These are phyloP conservation scores for Racocetra persica DNA, from an alignment of 371 early-diverging fungal genomes.

Conservation along the genomic window DNA sequence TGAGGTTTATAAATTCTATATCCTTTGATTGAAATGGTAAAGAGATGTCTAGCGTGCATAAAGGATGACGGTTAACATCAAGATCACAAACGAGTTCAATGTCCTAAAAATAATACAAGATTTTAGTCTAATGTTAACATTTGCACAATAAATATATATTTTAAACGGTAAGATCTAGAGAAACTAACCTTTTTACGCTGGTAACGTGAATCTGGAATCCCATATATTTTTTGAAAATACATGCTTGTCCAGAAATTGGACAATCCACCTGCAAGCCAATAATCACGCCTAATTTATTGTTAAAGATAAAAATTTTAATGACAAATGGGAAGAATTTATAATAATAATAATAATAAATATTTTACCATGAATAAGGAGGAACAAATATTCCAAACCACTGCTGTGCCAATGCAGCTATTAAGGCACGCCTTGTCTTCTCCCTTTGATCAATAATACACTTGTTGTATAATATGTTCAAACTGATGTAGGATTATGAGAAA, in stretches of 20 bases:
- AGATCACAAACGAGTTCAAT: constrained; percentile 80
- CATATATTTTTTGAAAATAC: constrained; percentile 81
- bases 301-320: background rate
- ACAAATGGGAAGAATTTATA: background rate
- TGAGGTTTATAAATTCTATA: constrained; percentile 80
- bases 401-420: constrained; percentile 77
- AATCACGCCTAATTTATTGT: constrained; percentile 63
- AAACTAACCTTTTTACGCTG: constrained; percentile 73
- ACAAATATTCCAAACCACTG: constrained; percentile 96
- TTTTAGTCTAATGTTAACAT: background rate
- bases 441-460: constrained; percentile 87
- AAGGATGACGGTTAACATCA: constrained; percentile 87
- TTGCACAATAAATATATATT: background rate
- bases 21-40: constrained; percentile 75
- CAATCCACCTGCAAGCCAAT: constrained; percentile 88
- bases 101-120: constrained; percentile 63
- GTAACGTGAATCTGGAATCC: constrained; percentile 88
- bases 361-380: constrained; percentile 75
- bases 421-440: constrained; percentile 74
- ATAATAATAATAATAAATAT: background rate
- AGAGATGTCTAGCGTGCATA: constrained; percentile 73
- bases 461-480: constrained; percentile 75
- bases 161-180: background rate
- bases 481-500: constrained; percentile 38
- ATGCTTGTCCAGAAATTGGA: constrained; percentile 75